A percentile compares a stretch with the other conserved stretches of the same genome.
Evolutionary conservation across 202 grass and related monocot species (phyloP).

Genomic region (Schoenoplectus tabernaemontani): DNA sequence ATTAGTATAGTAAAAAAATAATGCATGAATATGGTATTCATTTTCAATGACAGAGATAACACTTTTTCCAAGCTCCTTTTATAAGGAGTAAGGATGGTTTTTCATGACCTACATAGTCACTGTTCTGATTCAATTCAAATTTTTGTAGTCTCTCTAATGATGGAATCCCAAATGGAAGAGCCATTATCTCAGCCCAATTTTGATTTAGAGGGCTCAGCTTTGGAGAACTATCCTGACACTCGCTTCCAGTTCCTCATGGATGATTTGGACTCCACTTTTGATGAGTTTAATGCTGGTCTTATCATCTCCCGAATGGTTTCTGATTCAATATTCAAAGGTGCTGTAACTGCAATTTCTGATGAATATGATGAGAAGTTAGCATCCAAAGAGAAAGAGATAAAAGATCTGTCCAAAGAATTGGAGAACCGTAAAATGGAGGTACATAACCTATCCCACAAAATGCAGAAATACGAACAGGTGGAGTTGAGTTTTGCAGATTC

Average conservation of each 20-base stretch:
- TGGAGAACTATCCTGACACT: constrained; percentile 9
- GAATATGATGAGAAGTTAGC: constrained; percentile 28
- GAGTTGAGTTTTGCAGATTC: neutral
- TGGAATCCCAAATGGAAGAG: constrained; percentile 7
- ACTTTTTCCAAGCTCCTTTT: neutral
- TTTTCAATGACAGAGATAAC: too few species aligned
- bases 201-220: neutral
- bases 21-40: too few species aligned
- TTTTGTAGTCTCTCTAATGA: neutral
- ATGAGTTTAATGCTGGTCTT: constrained; percentile 17
- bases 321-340: constrained; percentile 36
- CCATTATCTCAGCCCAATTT: neutral
- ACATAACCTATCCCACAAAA: constrained; percentile 2
- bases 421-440: constrained; percentile 1
- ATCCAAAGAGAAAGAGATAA: constrained; percentile 24
- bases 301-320: constrained; percentile 33
- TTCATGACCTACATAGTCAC: neutral
- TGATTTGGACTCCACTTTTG: constrained; percentile 31
- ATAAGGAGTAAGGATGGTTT: neutral
- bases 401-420: constrained; percentile 22
- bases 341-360: constrained; percentile 29
- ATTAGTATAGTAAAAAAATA: too few species aligned
- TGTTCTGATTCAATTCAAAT: neutral
- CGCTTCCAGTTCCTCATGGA: constrained; percentile 19
- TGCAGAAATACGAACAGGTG: neutral